These are phyloP conservation scores for Phycomyces nitens DNA, from an alignment of 192 early-diverging fungal genomes.

Conservation along the genomic window DNA sequence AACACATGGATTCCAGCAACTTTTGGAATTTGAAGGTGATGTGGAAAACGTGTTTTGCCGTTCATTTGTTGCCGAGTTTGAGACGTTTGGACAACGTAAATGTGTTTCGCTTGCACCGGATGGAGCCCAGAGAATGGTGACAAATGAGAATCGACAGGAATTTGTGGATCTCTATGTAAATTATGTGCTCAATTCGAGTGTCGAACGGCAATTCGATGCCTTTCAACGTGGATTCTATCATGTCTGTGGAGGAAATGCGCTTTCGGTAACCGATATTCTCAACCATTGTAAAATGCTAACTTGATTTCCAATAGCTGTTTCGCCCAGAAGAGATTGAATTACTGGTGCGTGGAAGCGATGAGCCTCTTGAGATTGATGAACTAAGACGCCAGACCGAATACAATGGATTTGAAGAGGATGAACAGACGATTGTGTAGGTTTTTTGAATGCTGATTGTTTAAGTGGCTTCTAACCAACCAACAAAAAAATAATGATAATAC, in stretches of 20 bases:
- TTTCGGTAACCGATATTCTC: constrained; percentile 44
- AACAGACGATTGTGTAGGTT: constrained; percentile 50
- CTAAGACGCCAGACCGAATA: constrained; percentile 52
- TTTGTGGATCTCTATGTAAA: constrained; percentile 84
- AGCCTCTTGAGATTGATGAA: constrained; percentile 57
- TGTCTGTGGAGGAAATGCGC: constrained; percentile 84
- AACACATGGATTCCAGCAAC: constrained; percentile 75
- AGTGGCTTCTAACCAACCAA: not conserved
- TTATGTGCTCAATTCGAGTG: constrained; percentile 73
- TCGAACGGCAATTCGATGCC: constrained; percentile 73
- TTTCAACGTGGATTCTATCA: constrained; percentile 86
- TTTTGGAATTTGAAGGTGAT: constrained; percentile 81
- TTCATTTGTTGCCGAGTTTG: constrained; percentile 73
- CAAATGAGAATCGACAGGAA: constrained; percentile 61
- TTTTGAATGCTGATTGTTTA: too few species aligned
- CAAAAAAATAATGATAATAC: too few species aligned
- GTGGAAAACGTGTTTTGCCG: constrained; percentile 83
- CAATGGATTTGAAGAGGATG: constrained; percentile 58
- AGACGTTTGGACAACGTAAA: constrained; percentile 64
- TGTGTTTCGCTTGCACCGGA: constrained; percentile 62
- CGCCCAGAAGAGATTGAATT: constrained; percentile 91
- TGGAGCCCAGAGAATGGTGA: constrained; percentile 60
- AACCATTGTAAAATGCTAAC: not conserved
- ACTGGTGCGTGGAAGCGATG: constrained; percentile 80
- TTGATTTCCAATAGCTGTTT: constrained; percentile 51